Evolutionary conservation across 257 asterid genomes (phyloP), one percentile per base, ranked within the genome.

Genomic region (Solanum etuberosum): DNA sequence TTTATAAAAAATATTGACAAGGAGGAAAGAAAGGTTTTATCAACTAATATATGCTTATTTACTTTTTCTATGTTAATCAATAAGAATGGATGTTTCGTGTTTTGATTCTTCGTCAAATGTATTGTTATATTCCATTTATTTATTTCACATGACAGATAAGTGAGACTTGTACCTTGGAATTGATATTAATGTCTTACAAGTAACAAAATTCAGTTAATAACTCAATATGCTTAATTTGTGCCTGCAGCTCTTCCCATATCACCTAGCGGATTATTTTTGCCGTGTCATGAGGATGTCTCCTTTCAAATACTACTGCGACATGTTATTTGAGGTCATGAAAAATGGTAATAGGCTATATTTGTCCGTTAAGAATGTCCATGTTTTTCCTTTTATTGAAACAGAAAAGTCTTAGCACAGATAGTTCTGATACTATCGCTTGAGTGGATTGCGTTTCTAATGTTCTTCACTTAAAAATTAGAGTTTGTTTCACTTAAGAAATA

Each of bases 281-380:
- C 99, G 99, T 76, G 99, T 97, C 84, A 94, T 95, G 99, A 91
- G 99, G 94, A 89, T 96, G 89, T 95, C 99, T 61, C 99, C 99
- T 87, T 97, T 97, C 94, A 95, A 94, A 92, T 97, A 97, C 93
- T 97, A 97, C 91, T 97, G 99, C 34, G 99, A 97, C 65, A 97
- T 95, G 93, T 89, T 97, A 86, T 97, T 97, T 70, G 99, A 97
- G 92, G 99, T 97, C 88, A 96, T 97, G 99, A 97, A 89, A 92
- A 96, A 95, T 92, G 99, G 99, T 97, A 96, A 72, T 85, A 27
- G 73, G 76, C 81, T 51, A 51, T 84, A 37, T 29, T 13, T 84
- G 57, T 13, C 1, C 18, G n/a, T 77, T 40, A 43, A 77, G 59
- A 42, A 42, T 42, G 61, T 32, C 77, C 27, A 29, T 16, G 38